Evolutionary conservation across 805 yeast species (phyloP).

Genomic region (Saccharomycopsis vini): DNA sequence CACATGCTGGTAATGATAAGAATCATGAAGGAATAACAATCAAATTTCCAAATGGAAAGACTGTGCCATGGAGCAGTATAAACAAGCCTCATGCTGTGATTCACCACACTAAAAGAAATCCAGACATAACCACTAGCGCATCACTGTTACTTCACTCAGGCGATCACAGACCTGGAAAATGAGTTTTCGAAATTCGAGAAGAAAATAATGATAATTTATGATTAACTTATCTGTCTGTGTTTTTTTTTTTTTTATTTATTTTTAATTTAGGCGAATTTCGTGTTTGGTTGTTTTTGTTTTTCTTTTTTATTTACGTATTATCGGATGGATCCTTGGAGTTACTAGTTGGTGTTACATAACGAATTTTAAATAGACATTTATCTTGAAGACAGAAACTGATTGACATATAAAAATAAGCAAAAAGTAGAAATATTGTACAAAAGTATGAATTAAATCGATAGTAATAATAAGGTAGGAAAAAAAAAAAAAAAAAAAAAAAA

Average conservation of each 20-base stretch:
- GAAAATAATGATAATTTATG: background rate
- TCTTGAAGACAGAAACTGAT: no score
- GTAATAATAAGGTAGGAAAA: background rate
- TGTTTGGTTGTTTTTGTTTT: background rate
- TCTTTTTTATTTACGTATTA: no score
- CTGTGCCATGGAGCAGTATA: constrained; percentile 13
- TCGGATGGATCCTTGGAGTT: no score
- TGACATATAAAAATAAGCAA: background rate
- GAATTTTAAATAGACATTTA: no score
- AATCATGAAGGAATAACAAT: constrained; percentile 1
- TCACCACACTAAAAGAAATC: background rate
- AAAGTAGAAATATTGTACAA: background rate
- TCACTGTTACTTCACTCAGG: constrained; percentile 8
- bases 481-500: no score
- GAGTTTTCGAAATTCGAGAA: background rate
- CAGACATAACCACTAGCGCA: background rate
- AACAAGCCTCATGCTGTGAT: constrained; percentile 16
- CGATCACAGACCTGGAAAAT: constrained; percentile 10
- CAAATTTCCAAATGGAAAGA: constrained; percentile 14
- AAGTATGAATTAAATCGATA: background rate
- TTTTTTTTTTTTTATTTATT: no score
- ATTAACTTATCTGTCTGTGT: background rate
- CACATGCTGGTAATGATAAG: background rate
- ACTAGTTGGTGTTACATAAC: background rate
- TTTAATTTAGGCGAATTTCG: background rate